Conservation (phyloP, 2,329 filamentous ascomycete genomes). For the Cordyceps farinosa region DNA sequence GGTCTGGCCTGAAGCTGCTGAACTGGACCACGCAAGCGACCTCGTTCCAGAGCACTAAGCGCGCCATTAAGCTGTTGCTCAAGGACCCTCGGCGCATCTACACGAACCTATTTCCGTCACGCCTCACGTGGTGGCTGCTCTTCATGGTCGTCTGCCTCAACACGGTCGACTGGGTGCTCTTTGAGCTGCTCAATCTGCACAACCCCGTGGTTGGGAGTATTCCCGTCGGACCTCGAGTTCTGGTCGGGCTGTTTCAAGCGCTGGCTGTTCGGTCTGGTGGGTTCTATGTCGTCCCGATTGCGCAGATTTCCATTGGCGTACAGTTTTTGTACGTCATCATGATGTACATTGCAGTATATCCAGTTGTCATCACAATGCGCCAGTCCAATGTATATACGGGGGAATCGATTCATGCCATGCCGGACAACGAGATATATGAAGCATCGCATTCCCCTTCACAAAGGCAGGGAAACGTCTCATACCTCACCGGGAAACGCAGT, state of each 20-base stretch:
- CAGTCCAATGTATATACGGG: slow-evolving; percentile 72
- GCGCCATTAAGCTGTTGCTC: slow-evolving; percentile 52
- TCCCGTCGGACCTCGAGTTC: slow-evolving; percentile 49
- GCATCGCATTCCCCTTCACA: not conserved
- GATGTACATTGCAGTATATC: slow-evolving; percentile 65
- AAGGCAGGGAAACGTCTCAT: not conserved
- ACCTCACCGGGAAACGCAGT: not conserved
- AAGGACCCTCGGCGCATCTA: slow-evolving; percentile 57
- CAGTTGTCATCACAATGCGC: slow-evolving; percentile 60
- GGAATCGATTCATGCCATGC: slow-evolving; percentile 59
- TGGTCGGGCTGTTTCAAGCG: slow-evolving; percentile 65
- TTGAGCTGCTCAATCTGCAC: slow-evolving; percentile 62
- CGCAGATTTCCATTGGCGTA: slow-evolving; percentile 53
- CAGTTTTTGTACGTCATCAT: slow-evolving; percentile 60
- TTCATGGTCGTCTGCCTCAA: slow-evolving; percentile 59
- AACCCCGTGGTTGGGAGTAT: slow-evolving; percentile 53
- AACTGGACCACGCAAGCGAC: slow-evolving; percentile 35
- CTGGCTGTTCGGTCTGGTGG: slow-evolving; percentile 60
- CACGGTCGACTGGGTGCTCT: slow-evolving; percentile 60
- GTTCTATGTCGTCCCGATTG: slow-evolving; percentile 62
- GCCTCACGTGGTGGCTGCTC: slow-evolving; percentile 64
- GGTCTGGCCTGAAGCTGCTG: slow-evolving; percentile 45
- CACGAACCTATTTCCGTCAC: slow-evolving; percentile 60
- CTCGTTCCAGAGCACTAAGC: slow-evolving; percentile 40
- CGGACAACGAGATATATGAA: slow-evolving; percentile 11